phyloP scores from a whole-genome alignment of 2,329 filamentous ascomycete genomes.

The Aureobasidium sp. region DNA sequence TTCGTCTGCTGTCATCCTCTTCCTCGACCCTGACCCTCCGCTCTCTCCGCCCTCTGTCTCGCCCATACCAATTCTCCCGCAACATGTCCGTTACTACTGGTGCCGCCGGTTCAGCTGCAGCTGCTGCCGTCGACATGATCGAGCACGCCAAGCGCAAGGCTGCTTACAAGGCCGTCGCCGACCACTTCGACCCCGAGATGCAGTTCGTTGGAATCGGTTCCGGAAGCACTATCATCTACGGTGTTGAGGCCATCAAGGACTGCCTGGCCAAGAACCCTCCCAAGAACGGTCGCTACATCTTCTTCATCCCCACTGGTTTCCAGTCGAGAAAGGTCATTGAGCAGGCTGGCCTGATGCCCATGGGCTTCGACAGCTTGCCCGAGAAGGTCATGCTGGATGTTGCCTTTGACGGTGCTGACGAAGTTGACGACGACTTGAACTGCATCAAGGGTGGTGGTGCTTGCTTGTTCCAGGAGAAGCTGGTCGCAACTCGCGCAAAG shows the following conservation, averaged over 20 bases:
- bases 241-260: conserved; percentile 68
- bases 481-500: conserved; percentile 75
- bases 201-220: conserved; percentile 70
- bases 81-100: not conserved
- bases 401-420: conserved; percentile 92
- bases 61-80: not conserved
- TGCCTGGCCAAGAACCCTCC: conserved; percentile 37
- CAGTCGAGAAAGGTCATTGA: conserved; percentile 84
- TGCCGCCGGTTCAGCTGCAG: not conserved
- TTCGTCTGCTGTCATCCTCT: not conserved
- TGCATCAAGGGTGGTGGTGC: conserved; percentile 97
- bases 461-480: conserved; percentile 96
- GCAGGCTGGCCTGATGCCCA: conserved; percentile 64
- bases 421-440: conserved; percentile 90
- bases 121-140: conserved; percentile 28
- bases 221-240: conserved; percentile 73
- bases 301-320: conserved; percentile 78
- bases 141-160: conserved; percentile 69
- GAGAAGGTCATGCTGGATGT: conserved; percentile 63
- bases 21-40: not conserved
- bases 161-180: conserved; percentile 62
- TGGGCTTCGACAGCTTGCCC: conserved; percentile 69
- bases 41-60: not conserved
- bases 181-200: conserved; percentile 56
- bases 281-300: conserved; percentile 51